These are phyloP conservation scores for Middelhovenomyces tepae DNA, from an alignment of 805 yeast genomes.

Conservation along the genomic window DNA sequence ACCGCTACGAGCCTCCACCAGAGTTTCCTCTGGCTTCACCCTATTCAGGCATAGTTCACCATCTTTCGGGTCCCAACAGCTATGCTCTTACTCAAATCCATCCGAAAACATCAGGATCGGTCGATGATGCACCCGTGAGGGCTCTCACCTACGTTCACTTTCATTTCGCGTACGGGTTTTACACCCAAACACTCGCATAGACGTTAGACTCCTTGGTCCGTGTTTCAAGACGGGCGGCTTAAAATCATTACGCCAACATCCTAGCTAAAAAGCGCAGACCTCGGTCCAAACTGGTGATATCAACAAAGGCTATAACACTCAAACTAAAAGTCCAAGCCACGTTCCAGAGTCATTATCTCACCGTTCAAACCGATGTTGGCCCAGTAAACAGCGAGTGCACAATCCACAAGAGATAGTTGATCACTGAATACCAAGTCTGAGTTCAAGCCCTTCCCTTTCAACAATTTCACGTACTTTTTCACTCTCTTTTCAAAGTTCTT, in stretches of 20 bases:
- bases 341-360: constrained; percentile 29
- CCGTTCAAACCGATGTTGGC: constrained; percentile 34
- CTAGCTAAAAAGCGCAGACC: constrained; percentile 31
- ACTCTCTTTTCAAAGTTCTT: constrained; percentile 38
- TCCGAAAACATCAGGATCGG: constrained; percentile 34
- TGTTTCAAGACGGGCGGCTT: constrained; percentile 32
- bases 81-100: constrained; percentile 37
- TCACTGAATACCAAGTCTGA: constrained; percentile 29
- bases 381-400: constrained; percentile 26
- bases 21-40: constrained; percentile 40
- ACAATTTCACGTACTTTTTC: constrained; percentile 38
- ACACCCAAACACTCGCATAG: constrained; percentile 36
- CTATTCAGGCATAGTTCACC: constrained; percentile 39
- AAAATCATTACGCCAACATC: constrained; percentile 32
- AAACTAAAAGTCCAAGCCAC: constrained; percentile 25
- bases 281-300: constrained; percentile 23
- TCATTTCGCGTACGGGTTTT: constrained; percentile 35
- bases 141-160: constrained; percentile 33
- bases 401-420: constrained; percentile 23
- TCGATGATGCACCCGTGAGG: constrained; percentile 30
- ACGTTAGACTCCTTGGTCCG: constrained; percentile 37
- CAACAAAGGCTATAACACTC: constrained; percentile 28
- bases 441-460: constrained; percentile 37
- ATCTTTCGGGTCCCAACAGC: constrained; percentile 39
- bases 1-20: constrained; percentile 40